Percentiles rank a stretch among this genome's conserved stretches.
phyloP scores from a whole-genome alignment of 441 rosid species.

The Gossypium gossypioides region DNA sequence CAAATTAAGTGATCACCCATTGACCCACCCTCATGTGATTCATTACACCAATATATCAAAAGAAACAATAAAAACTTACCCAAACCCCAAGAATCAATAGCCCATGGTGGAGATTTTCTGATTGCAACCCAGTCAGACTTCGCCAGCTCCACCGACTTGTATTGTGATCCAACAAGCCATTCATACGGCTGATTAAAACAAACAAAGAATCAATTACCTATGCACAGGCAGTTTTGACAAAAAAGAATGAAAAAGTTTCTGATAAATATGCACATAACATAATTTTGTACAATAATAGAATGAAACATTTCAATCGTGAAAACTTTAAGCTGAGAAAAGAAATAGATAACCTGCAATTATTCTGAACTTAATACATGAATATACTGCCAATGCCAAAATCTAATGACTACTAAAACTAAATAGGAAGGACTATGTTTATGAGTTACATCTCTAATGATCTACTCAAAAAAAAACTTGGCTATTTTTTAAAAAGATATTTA shows the following conservation, averaged over 20 bases:
- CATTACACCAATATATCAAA: background rate
- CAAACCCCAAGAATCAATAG: constrained; percentile 98
- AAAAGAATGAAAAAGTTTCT: background rate
- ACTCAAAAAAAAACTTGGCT: background rate
- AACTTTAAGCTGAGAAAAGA: background rate
- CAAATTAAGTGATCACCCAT: background rate
- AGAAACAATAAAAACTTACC: constrained; percentile 41
- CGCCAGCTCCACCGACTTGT: constrained; percentile 83
- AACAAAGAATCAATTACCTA: background rate
- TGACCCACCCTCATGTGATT: background rate
- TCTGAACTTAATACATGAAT: background rate
- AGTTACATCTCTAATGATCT: background rate
- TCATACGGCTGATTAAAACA: constrained; percentile 59
- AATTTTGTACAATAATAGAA: background rate
- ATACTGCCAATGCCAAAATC: background rate
- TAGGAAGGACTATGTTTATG: background rate
- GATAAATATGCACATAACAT: background rate
- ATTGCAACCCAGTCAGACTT: constrained; percentile 90
- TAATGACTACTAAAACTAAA: background rate
- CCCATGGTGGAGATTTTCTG: constrained; percentile 96
- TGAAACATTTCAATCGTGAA: constrained; percentile 2
- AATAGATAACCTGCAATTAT: background rate
- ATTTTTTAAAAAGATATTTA: background rate
- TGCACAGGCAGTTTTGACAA: background rate
- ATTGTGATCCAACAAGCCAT: constrained; percentile 86